Conservation (phyloP, 352 stramenopile species). For the Phytophthora niederhauseri region DNA sequence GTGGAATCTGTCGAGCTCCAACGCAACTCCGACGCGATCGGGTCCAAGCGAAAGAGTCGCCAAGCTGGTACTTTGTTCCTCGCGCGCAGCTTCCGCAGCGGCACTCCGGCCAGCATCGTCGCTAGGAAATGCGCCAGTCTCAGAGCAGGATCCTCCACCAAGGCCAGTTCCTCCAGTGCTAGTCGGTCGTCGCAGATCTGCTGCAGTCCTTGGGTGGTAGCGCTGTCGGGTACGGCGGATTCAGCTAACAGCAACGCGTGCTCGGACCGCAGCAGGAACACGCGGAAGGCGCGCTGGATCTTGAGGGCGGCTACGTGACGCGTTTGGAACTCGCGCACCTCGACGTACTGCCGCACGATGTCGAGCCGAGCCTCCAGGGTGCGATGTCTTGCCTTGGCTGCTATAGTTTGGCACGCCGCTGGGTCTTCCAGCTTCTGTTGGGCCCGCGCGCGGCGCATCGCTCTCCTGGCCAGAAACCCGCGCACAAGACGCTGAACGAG, state of each 20-base stretch:
- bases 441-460: constrained; percentile 19
- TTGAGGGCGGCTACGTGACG: constrained; percentile 54
- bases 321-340: constrained; percentile 61
- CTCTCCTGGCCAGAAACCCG: constrained; percentile 50
- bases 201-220: constrained; percentile 47
- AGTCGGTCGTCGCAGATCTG: constrained; percentile 61
- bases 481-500: constrained; percentile 55
- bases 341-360: constrained; percentile 57
- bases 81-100: constrained; percentile 62
- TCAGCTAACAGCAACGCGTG: constrained; percentile 61
- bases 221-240: constrained; percentile 53
- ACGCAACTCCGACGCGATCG: constrained; percentile 62
- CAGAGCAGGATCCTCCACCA: constrained; percentile 47
- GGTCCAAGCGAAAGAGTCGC: constrained; percentile 62
- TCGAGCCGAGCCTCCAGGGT: constrained; percentile 47
- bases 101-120: constrained; percentile 66
- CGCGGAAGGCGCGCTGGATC: constrained; percentile 63
- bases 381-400: constrained; percentile 22
- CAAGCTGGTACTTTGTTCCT: constrained; percentile 56
- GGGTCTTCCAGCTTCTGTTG: constrained; percentile 36
- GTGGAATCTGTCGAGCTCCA: constrained; percentile 50
- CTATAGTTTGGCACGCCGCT: constrained; percentile 27
- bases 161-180: constrained; percentile 62
- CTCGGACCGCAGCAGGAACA: constrained; percentile 49
- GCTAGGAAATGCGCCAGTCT: constrained; percentile 66